Evolutionary conservation across 495 filamentous ascomycete genomes (phyloP), one percentile per base, ranked within the genome.

Genomic region (Podospora bellae-mahoneyi): DNA sequence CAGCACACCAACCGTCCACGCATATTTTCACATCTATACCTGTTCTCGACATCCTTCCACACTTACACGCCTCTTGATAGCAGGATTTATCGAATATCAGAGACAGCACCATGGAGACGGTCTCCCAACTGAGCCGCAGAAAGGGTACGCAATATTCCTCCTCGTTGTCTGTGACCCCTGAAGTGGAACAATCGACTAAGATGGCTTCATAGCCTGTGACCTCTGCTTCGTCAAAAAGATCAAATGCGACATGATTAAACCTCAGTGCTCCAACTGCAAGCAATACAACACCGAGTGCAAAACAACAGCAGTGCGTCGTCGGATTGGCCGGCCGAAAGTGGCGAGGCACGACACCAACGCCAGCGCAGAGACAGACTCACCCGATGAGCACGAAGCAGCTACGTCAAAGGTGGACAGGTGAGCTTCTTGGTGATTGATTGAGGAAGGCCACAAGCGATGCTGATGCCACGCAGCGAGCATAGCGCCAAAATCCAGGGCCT

Each of bases 151-250:
- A 7, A 27, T 62, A 39, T 27, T 62, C 4, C 7, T 3, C n/a
- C 18, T 58, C 55, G 5, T 9, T 20, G 1, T n/a, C n/a, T 23
- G 23, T 57, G 9, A 18, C 18, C 54, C 16, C 54, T 28, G 16
- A 62, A 16, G 28, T 44, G n/a, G 26, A 39, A 13, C 3, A 28
- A 48, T 4, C 9, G 6, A 19, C 19, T 48, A n/a, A 48, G 6
- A 10, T 10, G 13, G 2, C 39, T 48, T 48, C 5, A 27, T 30
- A 70, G 72, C 72, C 39, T 73, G 76, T 58, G 76, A 78, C 60
- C 74, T 76, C 3, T 78, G 76, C 69, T 76, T 76, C 48, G 73
- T 72, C 72, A 78, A 77, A 62, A 78, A 78, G 63, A 75, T 78
- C 20, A 75, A 70, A 53, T 78, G 76, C 67, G 76, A 78, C 64